Evolutionary conservation across 345 rosid species (phyloP).

Genomic region (Euphorbia peplus): DNA sequence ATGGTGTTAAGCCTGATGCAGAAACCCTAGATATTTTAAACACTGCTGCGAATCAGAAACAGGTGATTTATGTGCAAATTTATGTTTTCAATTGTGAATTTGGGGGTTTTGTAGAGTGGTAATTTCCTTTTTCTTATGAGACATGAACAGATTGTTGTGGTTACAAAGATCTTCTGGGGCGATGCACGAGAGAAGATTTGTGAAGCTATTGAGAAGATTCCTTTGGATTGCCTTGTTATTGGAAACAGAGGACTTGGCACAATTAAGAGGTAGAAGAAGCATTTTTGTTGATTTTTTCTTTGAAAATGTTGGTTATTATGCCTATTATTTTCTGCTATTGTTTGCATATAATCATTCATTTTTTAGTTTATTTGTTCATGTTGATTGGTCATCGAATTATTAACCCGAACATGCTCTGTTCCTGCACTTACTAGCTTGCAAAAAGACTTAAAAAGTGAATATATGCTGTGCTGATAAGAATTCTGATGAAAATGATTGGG

Average conservation of each 20-base stretch:
- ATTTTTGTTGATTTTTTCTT: background rate
- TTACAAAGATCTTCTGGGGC: conserved; percentile 81
- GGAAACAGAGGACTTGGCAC: conserved; percentile 87
- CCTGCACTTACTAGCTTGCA: too few species aligned
- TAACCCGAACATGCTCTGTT: too few species aligned
- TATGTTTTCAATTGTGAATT: background rate
- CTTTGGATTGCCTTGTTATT: conserved; percentile 63
- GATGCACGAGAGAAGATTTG: conserved; percentile 83
- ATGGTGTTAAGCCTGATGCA: conserved; percentile 61
- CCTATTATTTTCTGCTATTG: background rate
- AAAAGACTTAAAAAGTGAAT: too few species aligned
- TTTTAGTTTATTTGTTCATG: background rate
- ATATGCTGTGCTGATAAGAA: background rate
- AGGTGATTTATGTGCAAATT: conserved; percentile 24
- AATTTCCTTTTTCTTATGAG: conserved; percentile 19
- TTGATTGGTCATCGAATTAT: background rate
- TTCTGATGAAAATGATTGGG: background rate
- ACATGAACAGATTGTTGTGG: conserved; percentile 35
- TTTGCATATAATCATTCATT: background rate
- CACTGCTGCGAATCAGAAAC: conserved; percentile 53
- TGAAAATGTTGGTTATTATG: background rate
- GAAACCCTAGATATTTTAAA: conserved; percentile 64
- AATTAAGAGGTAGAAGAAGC: conserved; percentile 52
- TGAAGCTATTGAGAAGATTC: conserved; percentile 69
- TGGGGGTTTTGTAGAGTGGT: background rate